phyloP scores from a whole-genome alignment of 305 asterid genomes.

The Fraxinus albicans region DNA sequence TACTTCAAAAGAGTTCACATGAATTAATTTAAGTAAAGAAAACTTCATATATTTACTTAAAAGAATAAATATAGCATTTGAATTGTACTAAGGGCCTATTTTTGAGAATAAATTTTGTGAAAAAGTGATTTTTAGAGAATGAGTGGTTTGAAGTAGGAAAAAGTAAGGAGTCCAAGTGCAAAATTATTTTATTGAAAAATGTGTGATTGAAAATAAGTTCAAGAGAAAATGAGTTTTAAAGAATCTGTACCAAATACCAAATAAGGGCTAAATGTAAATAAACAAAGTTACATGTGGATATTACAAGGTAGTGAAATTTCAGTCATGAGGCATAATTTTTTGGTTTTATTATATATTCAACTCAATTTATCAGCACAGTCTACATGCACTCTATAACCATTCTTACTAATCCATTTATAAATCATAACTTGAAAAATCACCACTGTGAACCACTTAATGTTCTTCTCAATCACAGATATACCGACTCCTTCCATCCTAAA shows the following conservation, averaged over 20 bases:
- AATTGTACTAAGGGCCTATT: neutral
- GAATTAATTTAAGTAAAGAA: neutral
- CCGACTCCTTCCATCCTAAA: neutral
- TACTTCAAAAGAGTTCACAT: neutral
- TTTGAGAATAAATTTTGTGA: neutral
- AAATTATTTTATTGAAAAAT: neutral
- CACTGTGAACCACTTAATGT: neutral
- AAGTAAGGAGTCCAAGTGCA: neutral
- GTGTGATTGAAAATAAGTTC: neutral
- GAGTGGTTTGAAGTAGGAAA: neutral
- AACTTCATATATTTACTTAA: neutral
- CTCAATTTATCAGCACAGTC: neutral
- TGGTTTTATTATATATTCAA: neutral
- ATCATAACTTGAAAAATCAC: neutral
- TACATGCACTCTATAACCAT: neutral
- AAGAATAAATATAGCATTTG: neutral
- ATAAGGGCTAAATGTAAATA: neutral
- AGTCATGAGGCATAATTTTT: neutral
- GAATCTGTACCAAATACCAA: neutral
- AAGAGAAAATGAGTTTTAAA: neutral
- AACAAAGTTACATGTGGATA: neutral
- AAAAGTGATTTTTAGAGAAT: neutral
- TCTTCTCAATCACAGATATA: neutral
- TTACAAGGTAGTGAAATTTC: neutral
- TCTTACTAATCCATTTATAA: neutral